A percentile compares a stretch with the other conserved stretches of the same genome.
phyloP scores from a whole-genome alignment of 495 filamentous ascomycete genomes.

The Pyronema omphalodes region DNA sequence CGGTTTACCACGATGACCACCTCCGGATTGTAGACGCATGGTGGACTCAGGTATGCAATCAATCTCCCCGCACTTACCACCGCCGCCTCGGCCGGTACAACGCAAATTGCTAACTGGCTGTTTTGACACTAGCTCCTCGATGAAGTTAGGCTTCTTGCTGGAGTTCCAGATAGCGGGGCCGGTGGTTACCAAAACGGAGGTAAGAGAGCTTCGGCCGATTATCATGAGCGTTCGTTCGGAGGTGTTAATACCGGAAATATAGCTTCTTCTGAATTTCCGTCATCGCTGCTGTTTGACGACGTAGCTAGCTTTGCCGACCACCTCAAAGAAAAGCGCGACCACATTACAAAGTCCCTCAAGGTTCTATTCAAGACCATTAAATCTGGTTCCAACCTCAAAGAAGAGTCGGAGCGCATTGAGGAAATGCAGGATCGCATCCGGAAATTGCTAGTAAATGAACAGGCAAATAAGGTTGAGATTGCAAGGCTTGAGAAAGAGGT shows the following conservation, averaged over 20 bases:
- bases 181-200: constrained; percentile 34
- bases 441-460: constrained; percentile 58
- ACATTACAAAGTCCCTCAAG: constrained; percentile 43
- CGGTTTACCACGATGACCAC: constrained; percentile 74
- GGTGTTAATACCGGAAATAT: constrained; percentile 11
- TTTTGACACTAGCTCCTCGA: constrained; percentile 51
- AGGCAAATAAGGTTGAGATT: constrained; percentile 55
- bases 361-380: constrained; percentile 29
- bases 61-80: background rate
- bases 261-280: constrained; percentile 35
- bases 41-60: constrained; percentile 64
- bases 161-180: constrained; percentile 31
- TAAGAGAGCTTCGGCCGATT: constrained; percentile 26
- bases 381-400: constrained; percentile 14
- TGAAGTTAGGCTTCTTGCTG: constrained; percentile 56
- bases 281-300: constrained; percentile 45
- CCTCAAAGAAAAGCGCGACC: constrained; percentile 40
- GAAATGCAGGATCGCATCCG: constrained; percentile 57
- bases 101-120: constrained; percentile 6
- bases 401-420: constrained; percentile 36
- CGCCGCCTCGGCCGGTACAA: background rate
- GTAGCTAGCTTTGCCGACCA: constrained; percentile 60
- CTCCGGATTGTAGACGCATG: constrained; percentile 75
- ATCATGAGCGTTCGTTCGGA: constrained; percentile 4
- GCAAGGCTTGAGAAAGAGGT: constrained; percentile 63